These are phyloP conservation scores for Calonectria montana DNA, from an alignment of 2,329 filamentous ascomycete genomes.

Conservation along the genomic window DNA sequence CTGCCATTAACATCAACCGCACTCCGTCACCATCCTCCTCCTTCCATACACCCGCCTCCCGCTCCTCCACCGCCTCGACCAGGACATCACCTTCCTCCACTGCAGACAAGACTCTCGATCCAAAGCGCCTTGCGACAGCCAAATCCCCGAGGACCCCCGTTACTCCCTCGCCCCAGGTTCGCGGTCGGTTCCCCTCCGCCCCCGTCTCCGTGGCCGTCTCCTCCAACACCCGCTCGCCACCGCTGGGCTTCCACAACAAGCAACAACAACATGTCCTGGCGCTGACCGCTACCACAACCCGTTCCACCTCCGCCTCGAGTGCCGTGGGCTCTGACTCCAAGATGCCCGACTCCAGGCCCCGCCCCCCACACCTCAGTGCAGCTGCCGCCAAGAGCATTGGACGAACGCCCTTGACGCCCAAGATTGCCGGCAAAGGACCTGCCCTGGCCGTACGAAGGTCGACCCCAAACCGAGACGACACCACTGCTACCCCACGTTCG, in stretches of 20 bases:
- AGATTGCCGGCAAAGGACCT: slow-evolving; percentile 61
- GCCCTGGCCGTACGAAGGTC: slow-evolving; percentile 53
- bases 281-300: slow-evolving; percentile 44
- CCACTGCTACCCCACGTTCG: slow-evolving; percentile 82
- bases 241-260: slow-evolving; percentile 36
- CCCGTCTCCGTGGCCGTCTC: slow-evolving; percentile 29
- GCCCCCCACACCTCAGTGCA: slow-evolving; percentile 76
- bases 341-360: slow-evolving; percentile 65
- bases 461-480: slow-evolving; percentile 38
- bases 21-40: slow-evolving; percentile 31
- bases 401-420: slow-evolving; percentile 64
- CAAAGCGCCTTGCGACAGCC: slow-evolving; percentile 28
- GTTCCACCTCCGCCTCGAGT: slow-evolving; percentile 40
- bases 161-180: slow-evolving; percentile 27
- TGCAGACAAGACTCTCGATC: slow-evolving; percentile 23
- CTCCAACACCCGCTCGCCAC: slow-evolving; percentile 32
- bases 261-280: slow-evolving; percentile 46
- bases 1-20: slow-evolving; percentile 37
- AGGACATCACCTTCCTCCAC: slow-evolving; percentile 22
- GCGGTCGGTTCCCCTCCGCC: slow-evolving; percentile 36
- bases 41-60: slow-evolving; percentile 34
- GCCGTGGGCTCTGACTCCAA: slow-evolving; percentile 38
- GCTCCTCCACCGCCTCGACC: slow-evolving; percentile 21
- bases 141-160: slow-evolving; percentile 30
- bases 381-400: slow-evolving; percentile 66